Evolutionary conservation across 2,329 filamentous ascomycete genomes (phyloP), one percentile per base, ranked within the genome.

Genomic region (Fusarium subtropicale): DNA sequence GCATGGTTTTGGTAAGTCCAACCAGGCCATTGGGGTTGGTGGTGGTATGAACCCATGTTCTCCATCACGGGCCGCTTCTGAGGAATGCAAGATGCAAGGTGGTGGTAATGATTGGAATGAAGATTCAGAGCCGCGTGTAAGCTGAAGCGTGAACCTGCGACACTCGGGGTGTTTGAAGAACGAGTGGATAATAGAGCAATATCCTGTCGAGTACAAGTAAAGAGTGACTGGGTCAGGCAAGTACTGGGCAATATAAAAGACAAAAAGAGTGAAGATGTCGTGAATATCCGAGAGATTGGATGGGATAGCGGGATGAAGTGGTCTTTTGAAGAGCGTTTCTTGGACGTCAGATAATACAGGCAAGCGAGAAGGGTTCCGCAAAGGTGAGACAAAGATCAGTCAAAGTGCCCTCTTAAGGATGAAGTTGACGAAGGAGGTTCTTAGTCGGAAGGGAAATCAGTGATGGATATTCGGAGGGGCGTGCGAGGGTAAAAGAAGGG

Each of bases 401-500:
- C 56, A 63, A 67, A 75, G 64, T 78, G 70, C 76, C 75, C 75
- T 79, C 68, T 68, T 67, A 71, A 72, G 73, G 72, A 79, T 72
- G 74, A 77, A 73, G 66, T 77, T 73, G 56, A 67, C 68, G 76
- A 78, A 78, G 76, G 76, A 77, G 71, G 71, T 72, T 66, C 70
- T 69, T 71, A 57, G 73, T 71, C 61, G 66, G 68, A 76, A 69
- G 73, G 71, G 72, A 71, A 71, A 64, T 52, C 63, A 71, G 30
- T 66, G 64, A 69, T 71, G 69, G 58, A 65, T 64, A 67, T 59
- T 71, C 57, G 70, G 73, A 76, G 76, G 76, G 77, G 77, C 66
- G 76, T 75, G 71, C 67, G 73, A 76, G 76, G 72, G 77, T 77
- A 79, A 72, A 78, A 76, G 76, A 79, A 79, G 76, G 62, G 77